Evolutionary conservation across 176 grass and related monocot species (phyloP).

Genomic region (Otatea glauca): DNA sequence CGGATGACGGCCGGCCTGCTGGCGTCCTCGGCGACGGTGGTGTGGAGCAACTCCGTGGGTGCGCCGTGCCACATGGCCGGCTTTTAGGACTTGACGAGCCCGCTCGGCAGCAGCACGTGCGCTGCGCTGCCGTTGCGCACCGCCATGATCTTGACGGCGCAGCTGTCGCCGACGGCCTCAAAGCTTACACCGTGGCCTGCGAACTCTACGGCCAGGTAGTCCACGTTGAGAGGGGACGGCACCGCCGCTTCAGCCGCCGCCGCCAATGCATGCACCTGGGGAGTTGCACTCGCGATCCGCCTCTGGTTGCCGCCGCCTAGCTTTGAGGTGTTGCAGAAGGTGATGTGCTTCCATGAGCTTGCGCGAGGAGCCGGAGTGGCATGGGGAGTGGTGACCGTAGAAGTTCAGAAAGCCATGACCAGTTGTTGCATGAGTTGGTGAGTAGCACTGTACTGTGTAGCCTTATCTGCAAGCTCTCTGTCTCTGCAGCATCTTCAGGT

Average conservation of each 20-base stretch:
- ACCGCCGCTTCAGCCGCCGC: conserved; percentile 7
- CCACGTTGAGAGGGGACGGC: conserved; percentile 48
- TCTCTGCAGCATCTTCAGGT: neutral
- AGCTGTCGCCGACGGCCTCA: conserved; percentile 62
- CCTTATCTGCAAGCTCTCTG: conserved; percentile 38
- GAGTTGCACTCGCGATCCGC: conserved; percentile 13
- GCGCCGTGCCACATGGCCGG: conserved; percentile 87
- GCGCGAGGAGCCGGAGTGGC: conserved; percentile 19
- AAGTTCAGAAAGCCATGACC: conserved; percentile 46
- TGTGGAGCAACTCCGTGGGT: conserved; percentile 68
- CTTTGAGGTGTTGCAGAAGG: conserved; percentile 26
- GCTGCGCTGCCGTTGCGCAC: conserved; percentile 68
- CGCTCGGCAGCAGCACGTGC: conserved; percentile 77
- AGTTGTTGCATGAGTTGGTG: neutral
- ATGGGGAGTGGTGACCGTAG: conserved; percentile 29
- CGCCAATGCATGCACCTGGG: conserved; percentile 33
- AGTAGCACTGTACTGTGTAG: conserved; percentile 33
- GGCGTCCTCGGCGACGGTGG: conserved; percentile 49
- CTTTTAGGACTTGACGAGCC: conserved; percentile 82
- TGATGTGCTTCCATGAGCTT: conserved; percentile 40
- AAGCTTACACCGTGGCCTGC: conserved; percentile 71
- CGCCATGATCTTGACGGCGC: conserved; percentile 66
- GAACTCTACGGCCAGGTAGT: conserved; percentile 83
- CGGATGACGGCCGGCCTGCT: conserved; percentile 46
- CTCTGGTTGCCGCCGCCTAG: neutral